Base-by-base conservation (phyloP, 805 yeast species). In the Groenewaldozyma tartarivorans region DNA sequence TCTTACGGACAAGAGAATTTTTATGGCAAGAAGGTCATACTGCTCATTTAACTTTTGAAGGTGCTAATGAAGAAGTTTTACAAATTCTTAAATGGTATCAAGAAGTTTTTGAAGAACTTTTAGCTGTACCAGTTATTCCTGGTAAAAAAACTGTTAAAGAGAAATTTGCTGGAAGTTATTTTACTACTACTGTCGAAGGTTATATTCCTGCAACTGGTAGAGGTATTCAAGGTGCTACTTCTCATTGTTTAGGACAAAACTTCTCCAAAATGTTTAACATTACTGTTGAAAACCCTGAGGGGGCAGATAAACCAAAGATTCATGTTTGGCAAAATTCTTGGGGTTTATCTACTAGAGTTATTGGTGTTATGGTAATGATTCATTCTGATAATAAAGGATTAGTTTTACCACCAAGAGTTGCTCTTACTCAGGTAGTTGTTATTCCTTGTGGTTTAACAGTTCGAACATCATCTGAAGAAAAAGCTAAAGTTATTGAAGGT, bases 21-120 rank as follows among this genome's bases (percentile, higher is more conserved):
- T 72, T 92, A 64, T 92, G 99, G 99, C 99, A 92, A 70, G 99
- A 92, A 70, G 99, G 99, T 55, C 99, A 92, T 71, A 92, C 98
- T 38, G 98, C 95, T 41, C 95, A 85, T 63, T 74, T 94, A 58
- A 82, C 94, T 42, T 64, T 69, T 49, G 84, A 78, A 47, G 92
- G 75, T 46, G 96, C 98, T 24, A 72, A 74, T 46, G 69, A 69
- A 44, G 97, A 92, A 69, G 97, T 90, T 24, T 59, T 74, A 54
- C 80, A 80, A 63, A 90, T 94, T 57, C 76, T 88, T 61, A 92
- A 84, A 48, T 79, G 75, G 66, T 92, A 92, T 64, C 80, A 81
- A 47, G 77, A 78, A 48, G 73, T 92, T 47, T 92, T 92, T 65
- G 79, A 80, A 66, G 94, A 90, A 53, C 72, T 92, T 57, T 77